A percentile compares a stretch with the other conserved stretches of the same genome.
Evolutionary conservation across 148 eudicot species (phyloP).

Genomic region (Fagopyrum esculentum): DNA sequence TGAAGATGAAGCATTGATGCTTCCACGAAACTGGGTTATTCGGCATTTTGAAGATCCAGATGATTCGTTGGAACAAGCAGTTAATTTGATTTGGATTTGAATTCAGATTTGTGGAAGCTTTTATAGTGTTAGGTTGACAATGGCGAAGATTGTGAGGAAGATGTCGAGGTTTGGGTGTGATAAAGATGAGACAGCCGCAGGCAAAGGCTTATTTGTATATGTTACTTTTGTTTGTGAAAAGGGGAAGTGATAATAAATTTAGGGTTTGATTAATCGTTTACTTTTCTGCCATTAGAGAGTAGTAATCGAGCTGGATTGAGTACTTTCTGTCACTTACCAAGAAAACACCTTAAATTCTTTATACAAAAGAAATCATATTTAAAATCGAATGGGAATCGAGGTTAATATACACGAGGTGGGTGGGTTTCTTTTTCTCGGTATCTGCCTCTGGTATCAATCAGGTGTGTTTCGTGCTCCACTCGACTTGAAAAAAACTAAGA

Average conservation of each 20-base stretch:
- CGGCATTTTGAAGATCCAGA: background rate
- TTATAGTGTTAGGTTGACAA: constrained; percentile 4
- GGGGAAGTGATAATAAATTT: background rate
- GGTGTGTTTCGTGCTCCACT: too few relatives aligned
- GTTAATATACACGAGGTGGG: too few relatives aligned
- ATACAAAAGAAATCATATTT: background rate
- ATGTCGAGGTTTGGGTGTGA: background rate
- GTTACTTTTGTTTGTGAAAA: background rate
- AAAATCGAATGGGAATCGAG: too few relatives aligned
- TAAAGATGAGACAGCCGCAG: background rate
- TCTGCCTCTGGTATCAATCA: too few relatives aligned
- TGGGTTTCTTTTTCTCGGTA: too few relatives aligned
- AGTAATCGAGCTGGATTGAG: background rate
- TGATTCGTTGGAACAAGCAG: background rate
- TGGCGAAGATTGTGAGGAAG: constrained; percentile 2
- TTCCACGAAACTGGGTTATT: background rate
- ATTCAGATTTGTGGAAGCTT: background rate
- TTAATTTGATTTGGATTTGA: background rate
- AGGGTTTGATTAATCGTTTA: too few relatives aligned
- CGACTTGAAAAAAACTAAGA: too few relatives aligned
- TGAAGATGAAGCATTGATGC: background rate
- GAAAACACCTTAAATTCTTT: background rate
- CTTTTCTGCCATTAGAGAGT: background rate
- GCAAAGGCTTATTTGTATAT: background rate
- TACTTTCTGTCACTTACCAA: background rate